These are phyloP conservation scores for Casuarina cunninghamiana DNA, from an alignment of 306 rosid genomes.

Conservation along the genomic window DNA sequence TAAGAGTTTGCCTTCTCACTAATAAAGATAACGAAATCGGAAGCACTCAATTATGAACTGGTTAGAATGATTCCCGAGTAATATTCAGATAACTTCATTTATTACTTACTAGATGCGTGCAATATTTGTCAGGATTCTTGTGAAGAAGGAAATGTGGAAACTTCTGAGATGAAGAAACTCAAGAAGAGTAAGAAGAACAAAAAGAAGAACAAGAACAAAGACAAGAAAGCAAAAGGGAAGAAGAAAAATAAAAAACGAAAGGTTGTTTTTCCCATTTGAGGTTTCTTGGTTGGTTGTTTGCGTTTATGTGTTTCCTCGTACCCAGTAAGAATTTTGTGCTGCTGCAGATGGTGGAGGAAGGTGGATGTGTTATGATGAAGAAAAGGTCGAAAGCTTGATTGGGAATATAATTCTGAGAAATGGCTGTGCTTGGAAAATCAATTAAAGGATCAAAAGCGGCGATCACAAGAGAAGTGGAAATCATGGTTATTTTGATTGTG, in stretches of 20 bases:
- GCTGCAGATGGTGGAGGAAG: constrained; percentile 45
- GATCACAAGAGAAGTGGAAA: background rate
- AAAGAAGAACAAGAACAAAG: constrained; percentile 23
- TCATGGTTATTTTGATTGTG: background rate
- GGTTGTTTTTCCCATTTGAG: constrained; percentile 36
- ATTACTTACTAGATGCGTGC: constrained; percentile 10
- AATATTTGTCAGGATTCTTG: constrained; percentile 44
- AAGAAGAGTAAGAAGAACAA: constrained; percentile 54
- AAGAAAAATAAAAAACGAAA: constrained; percentile 27
- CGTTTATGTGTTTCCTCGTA: constrained; percentile 14
- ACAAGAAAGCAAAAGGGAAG: background rate
- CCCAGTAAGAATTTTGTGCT: constrained; percentile 21
- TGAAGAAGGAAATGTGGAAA: constrained; percentile 38
- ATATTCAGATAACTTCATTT: constrained; percentile 7
- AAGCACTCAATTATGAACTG: background rate
- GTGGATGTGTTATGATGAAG: constrained; percentile 38
- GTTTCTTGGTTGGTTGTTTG: constrained; percentile 14
- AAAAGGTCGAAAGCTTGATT: constrained; percentile 51
- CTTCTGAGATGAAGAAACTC: constrained; percentile 31
- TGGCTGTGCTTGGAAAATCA: constrained; percentile 3
- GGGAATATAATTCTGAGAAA: background rate
- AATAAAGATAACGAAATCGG: background rate
- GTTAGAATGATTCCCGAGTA: background rate
- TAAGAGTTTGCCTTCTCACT: too few species aligned
- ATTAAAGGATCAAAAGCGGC: background rate